Evolutionary conservation across 305 asterid genomes (phyloP), one percentile per base, ranked within the genome.

Genomic region (Nicotiana rustica): DNA sequence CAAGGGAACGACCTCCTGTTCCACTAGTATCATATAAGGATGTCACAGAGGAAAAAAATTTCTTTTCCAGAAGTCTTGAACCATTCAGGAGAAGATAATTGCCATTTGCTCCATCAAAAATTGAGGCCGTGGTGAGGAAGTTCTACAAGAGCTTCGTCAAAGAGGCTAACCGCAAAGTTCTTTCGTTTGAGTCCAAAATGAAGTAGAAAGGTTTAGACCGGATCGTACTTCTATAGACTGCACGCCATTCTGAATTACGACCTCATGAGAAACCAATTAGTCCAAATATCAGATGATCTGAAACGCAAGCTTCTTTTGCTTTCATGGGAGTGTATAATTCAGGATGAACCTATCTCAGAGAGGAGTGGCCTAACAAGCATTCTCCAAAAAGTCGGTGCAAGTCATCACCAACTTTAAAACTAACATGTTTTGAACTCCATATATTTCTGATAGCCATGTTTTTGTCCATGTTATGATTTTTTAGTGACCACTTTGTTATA

Each of bases 381-480:
- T 75, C 49, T 52, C 65, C 80, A 29, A 52, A 49, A 29, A 52
- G 65, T 75, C 14, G 5, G 47, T 52, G 65, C 65, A 75, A 52
- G 47, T 15, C 49, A 29, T 52, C 65, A 52, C 64, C 65, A 75
- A 15, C 29, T 17, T 75, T 52, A 29, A 8, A 15, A 41, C 29
- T 25, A 29, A 55, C 47, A 14, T 29, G 47, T 14, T 75, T 52
- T 75, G 14, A 75, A 49, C 79, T 75, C 6, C 2, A 10, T 75
- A 49, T 38, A 52, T 75, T 73, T 73, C 64, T 52, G 25, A 9
- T 29, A 75, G 41, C 79, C 47, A 75, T 49, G 64, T 7, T 14
- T 75, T 19, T 52, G 29, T 52, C 65, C 65, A 15, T 75, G 15
- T 52, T 75, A 52, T 84, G 60, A 80, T 84, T 57, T 69, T 35